Evolutionary conservation across 352 stramenopile species (phyloP), one percentile per base, ranked within the genome.

Genomic region (Lagenidium giganteum): DNA sequence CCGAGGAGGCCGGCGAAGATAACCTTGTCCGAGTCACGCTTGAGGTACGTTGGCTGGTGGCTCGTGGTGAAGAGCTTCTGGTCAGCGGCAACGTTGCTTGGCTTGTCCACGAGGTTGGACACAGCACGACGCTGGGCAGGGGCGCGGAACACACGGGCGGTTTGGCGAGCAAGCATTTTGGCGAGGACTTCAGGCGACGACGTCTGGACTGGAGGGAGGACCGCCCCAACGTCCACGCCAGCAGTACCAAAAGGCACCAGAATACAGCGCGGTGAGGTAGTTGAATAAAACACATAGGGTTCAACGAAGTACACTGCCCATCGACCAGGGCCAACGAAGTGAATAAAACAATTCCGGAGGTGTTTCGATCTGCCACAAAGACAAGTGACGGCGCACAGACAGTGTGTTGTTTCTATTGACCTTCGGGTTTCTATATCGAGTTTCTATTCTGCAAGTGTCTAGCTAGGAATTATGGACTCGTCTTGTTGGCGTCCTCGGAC

Each of bases 21-120:
- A 0, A 40, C 29, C 8, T 47, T 54, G 60, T 84, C 71, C 38
- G 54, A 76, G 29, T 48, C 16, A 54, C 67, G 66, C 63, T 77
- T 76, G 40, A 69, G 33, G 67, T 79, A 78, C 31, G 69, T 82
- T 37, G 57, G 62, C 39, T 61, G 54, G 47, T 72, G 61, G 45
- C 63, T 47, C 14, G 56, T 67, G 23, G 42, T 51, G 54, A 84
- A 84, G 16, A 84, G 58, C 52, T 77, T 62, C 56, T 82, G 71
- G 63, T 83, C 68, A 26, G 50, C 54, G 0, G 36, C 23, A 26
- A 83, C 54, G 57, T 78, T 61, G 57, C 52, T 81, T 48, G 70
- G 45, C 60, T 77, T 74, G 61, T 80, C 69, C 45, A 83, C 47
- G 25, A 83, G 66, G 60, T 48, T 33, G 2, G 70, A 73, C 42